Percentiles rank a stretch among this genome's conserved stretches.
phyloP scores from a whole-genome alignment of 805 yeast genomes.

The Danielia oregonensis region DNA sequence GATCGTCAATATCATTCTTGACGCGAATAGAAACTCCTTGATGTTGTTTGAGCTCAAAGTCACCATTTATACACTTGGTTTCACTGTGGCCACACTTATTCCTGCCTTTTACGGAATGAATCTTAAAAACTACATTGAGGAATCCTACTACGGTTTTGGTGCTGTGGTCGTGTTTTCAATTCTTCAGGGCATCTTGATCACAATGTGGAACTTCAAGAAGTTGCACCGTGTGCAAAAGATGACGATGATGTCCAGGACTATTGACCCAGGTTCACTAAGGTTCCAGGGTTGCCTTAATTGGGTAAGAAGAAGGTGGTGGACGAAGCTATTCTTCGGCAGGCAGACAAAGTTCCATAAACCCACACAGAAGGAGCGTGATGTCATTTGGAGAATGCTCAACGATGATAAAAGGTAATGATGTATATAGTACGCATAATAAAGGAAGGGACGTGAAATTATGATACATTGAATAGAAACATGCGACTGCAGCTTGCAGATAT shows the following conservation, averaged over 20 bases:
- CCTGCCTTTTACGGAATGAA: constrained; percentile 94
- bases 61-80: constrained; percentile 78
- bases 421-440: too few relatives aligned
- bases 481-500: too few relatives aligned
- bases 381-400: constrained; percentile 42
- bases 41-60: constrained; percentile 84
- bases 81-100: constrained; percentile 76
- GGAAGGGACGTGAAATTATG: too few relatives aligned
- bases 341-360: constrained; percentile 28
- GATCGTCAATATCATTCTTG: constrained; percentile 84
- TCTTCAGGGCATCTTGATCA: constrained; percentile 50
- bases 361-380: constrained; percentile 33
- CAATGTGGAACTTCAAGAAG: constrained; percentile 53
- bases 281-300: constrained; percentile 1
- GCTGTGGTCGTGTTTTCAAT: constrained; percentile 51
- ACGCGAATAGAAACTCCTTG: constrained; percentile 84
- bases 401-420: constrained; percentile 24
- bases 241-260: constrained; percentile 47
- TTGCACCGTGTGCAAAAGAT: constrained; percentile 60
- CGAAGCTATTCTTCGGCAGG: constrained; percentile 25
- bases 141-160: constrained; percentile 59
- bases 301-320: constrained; percentile 7
- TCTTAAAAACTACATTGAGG: constrained; percentile 72
- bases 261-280: constrained; percentile 1
- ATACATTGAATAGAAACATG: too few relatives aligned